A percentile compares a stretch with the other conserved stretches of the same genome.
Conservation (phyloP, 208 protist genomes). For the Trypanosoma scelopori region DNA sequence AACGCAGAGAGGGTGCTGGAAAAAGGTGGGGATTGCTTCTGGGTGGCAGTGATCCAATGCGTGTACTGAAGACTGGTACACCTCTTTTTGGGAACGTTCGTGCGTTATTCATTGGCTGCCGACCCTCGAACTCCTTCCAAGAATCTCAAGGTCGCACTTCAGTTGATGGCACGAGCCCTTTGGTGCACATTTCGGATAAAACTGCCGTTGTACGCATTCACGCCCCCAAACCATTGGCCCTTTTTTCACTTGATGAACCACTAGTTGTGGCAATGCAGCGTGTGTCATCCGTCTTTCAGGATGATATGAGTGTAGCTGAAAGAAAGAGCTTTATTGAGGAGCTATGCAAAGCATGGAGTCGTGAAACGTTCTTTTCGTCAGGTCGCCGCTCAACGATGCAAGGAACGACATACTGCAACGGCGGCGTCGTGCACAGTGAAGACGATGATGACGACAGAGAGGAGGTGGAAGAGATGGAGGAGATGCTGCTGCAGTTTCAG, state of each 20-base stretch:
- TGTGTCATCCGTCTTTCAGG: constrained; percentile 27
- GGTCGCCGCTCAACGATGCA: background rate
- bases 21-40: constrained; percentile 27
- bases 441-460: background rate
- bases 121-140: background rate
- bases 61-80: constrained; percentile 20
- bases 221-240: background rate
- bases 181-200: constrained; percentile 3
- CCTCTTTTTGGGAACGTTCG: constrained; percentile 52
- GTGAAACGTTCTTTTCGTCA: background rate
- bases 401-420: background rate
- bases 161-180: background rate
- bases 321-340: constrained; percentile 27
- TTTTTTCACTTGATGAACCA: constrained; percentile 53
- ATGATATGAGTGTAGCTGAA: constrained; percentile 18
- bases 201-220: constrained; percentile 4
- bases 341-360: constrained; percentile 9
- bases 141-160: background rate
- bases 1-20: background rate
- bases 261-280: constrained; percentile 48
- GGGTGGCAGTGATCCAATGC: constrained; percentile 14
- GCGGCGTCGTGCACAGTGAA: background rate
- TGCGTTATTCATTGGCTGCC: constrained; percentile 45
- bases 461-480: constrained; percentile 2
- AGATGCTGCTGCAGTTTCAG: constrained; percentile 27